These are phyloP conservation scores for Aspergillus nomiae DNA, from an alignment of 2,329 filamentous ascomycete species.

Conservation along the genomic window DNA sequence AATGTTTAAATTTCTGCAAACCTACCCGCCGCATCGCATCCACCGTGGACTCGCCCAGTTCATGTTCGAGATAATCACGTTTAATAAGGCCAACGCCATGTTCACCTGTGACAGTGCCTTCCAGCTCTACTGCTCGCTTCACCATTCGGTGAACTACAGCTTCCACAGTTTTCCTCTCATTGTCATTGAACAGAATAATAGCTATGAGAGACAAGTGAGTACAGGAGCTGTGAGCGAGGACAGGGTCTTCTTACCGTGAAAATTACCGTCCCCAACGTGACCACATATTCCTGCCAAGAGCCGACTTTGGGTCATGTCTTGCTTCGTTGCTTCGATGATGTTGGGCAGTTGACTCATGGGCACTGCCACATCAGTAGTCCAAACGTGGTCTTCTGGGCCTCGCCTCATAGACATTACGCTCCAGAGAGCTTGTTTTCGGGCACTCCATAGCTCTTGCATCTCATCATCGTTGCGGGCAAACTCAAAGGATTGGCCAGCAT, in stretches of 20 bases:
- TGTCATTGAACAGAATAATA: constrained; percentile 63
- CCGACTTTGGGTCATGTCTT: constrained; percentile 63
- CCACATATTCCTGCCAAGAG: constrained; percentile 69
- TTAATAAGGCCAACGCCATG: constrained; percentile 73
- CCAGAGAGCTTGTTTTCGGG: constrained; percentile 74
- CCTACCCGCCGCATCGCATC: constrained; percentile 66
- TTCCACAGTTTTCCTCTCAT: constrained; percentile 57
- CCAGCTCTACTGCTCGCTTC: constrained; percentile 67
- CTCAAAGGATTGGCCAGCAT: constrained; percentile 63
- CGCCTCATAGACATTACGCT: constrained; percentile 67
- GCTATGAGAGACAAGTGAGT: constrained; percentile 38
- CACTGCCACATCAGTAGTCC: constrained; percentile 81
- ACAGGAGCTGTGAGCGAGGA: too few relatives aligned
- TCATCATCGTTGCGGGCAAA: constrained; percentile 68
- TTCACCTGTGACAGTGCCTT: constrained; percentile 72
- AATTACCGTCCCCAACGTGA: constrained; percentile 75
- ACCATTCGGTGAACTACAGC: constrained; percentile 70
- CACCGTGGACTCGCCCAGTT: constrained; percentile 62
- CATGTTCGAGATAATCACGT: constrained; percentile 64
- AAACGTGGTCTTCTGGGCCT: constrained; percentile 63
- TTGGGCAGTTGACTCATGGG: constrained; percentile 71
- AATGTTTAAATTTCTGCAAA: constrained; percentile 11
- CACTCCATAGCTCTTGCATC: constrained; percentile 71
- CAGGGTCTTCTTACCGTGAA: constrained; percentile 59
- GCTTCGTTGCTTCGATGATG: constrained; percentile 71